phyloP scores from a whole-genome alignment of 176 grass and related monocot species.

The Musa schizocarpa region DNA sequence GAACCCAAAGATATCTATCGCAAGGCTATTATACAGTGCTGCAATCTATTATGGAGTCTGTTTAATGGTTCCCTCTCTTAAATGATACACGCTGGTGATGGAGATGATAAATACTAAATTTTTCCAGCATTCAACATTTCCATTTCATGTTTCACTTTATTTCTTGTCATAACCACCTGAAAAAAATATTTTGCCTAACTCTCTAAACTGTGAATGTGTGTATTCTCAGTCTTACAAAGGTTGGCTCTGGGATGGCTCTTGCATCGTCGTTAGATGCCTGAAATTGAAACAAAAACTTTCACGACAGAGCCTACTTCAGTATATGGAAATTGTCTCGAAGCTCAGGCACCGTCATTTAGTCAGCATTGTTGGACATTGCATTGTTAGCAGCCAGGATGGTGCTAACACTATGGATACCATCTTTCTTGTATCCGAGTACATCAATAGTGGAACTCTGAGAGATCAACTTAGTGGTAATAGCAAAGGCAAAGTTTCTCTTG shows the following conservation, averaged over 20 bases:
- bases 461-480: slow-evolving; percentile 61
- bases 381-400: slow-evolving; percentile 40
- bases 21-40: no score
- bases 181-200: background rate
- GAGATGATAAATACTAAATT: no score
- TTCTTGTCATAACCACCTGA: background rate
- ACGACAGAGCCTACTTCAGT: slow-evolving; percentile 42
- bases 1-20: no score
- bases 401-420: slow-evolving; percentile 34
- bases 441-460: slow-evolving; percentile 62
- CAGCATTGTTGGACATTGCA: slow-evolving; percentile 73
- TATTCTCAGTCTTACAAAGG: slow-evolving; percentile 47
- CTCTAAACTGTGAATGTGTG: background rate
- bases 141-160: no score
- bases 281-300: slow-evolving; percentile 61
- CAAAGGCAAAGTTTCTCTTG: background rate
- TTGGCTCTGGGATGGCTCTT: slow-evolving; percentile 62
- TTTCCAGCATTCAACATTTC: no score
- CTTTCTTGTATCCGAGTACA: slow-evolving; percentile 68
- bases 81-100: no score
- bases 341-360: slow-evolving; percentile 76
- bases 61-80: no score
- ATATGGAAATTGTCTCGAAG: slow-evolving; percentile 58
- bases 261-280: slow-evolving; percentile 50
- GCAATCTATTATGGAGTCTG: no score